phyloP scores from a whole-genome alignment of 2,329 filamentous ascomycete species.

The Aspergillus carbonarius region DNA sequence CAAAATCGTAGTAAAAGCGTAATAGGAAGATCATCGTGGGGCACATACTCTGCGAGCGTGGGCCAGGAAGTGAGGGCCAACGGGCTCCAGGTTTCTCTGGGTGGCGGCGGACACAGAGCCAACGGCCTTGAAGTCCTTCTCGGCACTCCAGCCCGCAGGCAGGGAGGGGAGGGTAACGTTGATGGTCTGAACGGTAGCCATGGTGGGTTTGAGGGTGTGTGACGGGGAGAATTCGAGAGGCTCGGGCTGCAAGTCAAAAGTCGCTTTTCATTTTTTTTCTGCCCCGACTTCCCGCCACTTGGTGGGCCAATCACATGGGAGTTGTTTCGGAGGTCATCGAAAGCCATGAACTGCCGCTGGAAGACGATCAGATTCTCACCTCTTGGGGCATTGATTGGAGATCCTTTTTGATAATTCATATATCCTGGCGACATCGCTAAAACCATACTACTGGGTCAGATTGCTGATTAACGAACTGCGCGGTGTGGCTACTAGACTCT shows the following conservation, averaged over 20 bases:
- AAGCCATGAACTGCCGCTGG: not conserved
- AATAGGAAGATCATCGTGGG: not conserved
- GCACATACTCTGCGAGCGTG: conserved; percentile 80
- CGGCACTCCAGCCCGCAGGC: conserved; percentile 73
- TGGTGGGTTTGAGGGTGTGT: conserved; percentile 40
- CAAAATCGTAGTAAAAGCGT: not conserved
- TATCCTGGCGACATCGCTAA: not conserved
- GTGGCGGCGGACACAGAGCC: conserved; percentile 73
- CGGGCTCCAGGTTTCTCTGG: conserved; percentile 88
- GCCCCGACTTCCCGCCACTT: conserved; percentile 27
- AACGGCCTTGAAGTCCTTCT: conserved; percentile 88
- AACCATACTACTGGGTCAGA: not conserved
- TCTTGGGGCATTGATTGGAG: not conserved
- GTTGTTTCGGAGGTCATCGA: conserved; percentile 26
- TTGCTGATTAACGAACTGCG: not conserved
- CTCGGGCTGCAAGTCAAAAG: conserved; percentile 12
- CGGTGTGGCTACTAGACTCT: not conserved
- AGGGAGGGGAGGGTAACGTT: conserved; percentile 65
- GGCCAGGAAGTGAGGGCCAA: conserved; percentile 96
- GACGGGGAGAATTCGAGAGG: conserved; percentile 7
- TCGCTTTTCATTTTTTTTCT: conserved; percentile 41
- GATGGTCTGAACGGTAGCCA: conserved; percentile 59
- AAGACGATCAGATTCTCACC: not conserved
- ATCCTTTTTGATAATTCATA: not conserved
- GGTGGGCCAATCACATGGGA: conserved; percentile 27